Evolutionary conservation across 2,329 filamentous ascomycete genomes (phyloP), one percentile per base, ranked within the genome.

Genomic region (Cytospora piceicola): DNA sequence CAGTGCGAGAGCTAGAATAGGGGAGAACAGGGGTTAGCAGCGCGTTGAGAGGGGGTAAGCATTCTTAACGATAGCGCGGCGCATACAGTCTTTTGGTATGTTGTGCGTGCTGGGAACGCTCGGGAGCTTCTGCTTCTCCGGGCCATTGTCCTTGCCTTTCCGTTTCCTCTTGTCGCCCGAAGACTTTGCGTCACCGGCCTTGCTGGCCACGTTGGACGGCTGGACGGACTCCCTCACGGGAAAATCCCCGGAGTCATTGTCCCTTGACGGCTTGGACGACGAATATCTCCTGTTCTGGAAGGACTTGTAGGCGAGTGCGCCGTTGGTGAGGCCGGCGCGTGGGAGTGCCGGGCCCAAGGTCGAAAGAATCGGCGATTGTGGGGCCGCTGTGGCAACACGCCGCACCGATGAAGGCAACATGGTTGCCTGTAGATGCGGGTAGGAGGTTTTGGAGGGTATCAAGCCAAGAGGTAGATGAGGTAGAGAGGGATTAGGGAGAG

Each of bases 21-120:
- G 22, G 51, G 27, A 70, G 6, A 69, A 32, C 17, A 58, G 29
- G 30, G n/a, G 63, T 65, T 56, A 75, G 64, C 46, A 58, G 51
- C 22, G 51, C 8, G 71, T 68, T 30, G 61, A 55, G 17, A 24
- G 3, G 27, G 11, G 42, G 4, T 8, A n/a, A 9, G 9, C 6
- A 22, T 14, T 46, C 7, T 39, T 22, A n/a, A 24, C 4, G 3
- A 24, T 7, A 12, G 22, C 51, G 22, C 51, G 54, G 61, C 39
- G 75, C 82, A 39, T 77, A 91, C 90, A 87, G 77, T 87, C 83
- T 73, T 88, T 84, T 60, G 87, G 84, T 70, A 94, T 83, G 78
- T 93, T 87, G 70, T 90, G 85, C 58, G 91, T 93, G 75, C 85
- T 90, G 63, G 90, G 90, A 53, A 94, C 91, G 75, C 87, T 89